Base-by-base conservation (phyloP, 441 rosid genomes). In the Arabidopsis lyrata region DNA sequence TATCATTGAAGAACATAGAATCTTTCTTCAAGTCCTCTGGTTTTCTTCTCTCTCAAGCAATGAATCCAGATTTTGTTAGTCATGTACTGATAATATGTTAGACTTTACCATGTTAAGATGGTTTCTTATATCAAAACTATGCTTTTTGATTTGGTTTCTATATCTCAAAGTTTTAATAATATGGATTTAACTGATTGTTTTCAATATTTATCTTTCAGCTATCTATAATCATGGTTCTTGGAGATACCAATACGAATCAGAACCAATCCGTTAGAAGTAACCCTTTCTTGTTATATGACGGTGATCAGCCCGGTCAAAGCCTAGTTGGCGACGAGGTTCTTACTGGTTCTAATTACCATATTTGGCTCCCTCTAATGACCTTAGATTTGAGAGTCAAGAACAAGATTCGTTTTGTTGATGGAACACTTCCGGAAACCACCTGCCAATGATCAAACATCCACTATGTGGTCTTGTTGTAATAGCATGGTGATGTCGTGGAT, bases 401-500 rank as follows among this genome's bases (percentile, higher is more conserved):
- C 69, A 65, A 53, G 58, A 53, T 27, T 48, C 12, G 53, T 18
- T 48, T 48, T 48, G 5, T 48, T 9, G 35, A 53, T 13, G 35
- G 35, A 53, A 53, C 58, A 11, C 35, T 53, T 13, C 15, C 32
- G 0, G 0, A 27, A 53, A 3, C 58, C 58, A 53, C 52, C 22
- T 62, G 9, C 1, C 0, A 62, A 42, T 24, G 34, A 62, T 62
- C 50, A 62, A 18, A 42, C 14, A 41, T 42, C 2, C 42, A 7
- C 1, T 6, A 14, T 9, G 2, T 63, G 68, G 55, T 63, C 68
- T 63, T 47, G 42, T 31, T 63, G 54, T 45, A 15, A 63, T 31
- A 45, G 54, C 54, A 63, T 63, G 55, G 67, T 29, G 50, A 61
- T 61, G 67, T 63, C 41, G 5, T 63, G 67, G 67, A 45, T 63